These are phyloP conservation scores for Vitis amurensis DNA, from an alignment of 164 flowering plant genomes.

Conservation along the genomic window DNA sequence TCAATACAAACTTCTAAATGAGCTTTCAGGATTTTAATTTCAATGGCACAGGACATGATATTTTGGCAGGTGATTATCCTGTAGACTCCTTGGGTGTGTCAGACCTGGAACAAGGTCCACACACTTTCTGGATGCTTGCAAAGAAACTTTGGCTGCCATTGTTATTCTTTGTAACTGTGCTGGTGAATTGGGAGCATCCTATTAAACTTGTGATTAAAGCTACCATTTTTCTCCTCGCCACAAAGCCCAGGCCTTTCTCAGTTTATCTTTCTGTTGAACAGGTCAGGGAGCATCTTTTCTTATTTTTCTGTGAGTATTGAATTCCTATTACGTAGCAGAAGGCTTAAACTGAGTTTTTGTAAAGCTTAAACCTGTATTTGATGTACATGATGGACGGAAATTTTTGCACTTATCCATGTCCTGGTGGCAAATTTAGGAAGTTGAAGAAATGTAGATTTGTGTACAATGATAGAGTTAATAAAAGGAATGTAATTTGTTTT, in stretches of 20 bases:
- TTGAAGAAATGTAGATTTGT: background rate
- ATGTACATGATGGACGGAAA: background rate
- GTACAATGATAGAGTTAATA: background rate
- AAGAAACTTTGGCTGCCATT: conserved; percentile 44
- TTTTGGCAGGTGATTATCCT: conserved; percentile 23
- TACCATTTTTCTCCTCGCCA: conserved; percentile 35
- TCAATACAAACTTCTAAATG: background rate
- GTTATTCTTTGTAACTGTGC: conserved; percentile 28
- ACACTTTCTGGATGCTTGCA: conserved; percentile 16
- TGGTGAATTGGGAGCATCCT: conserved; percentile 39
- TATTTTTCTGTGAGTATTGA: background rate
- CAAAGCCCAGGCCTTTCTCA: conserved; percentile 43
- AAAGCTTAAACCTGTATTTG: background rate
- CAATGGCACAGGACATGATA: conserved; percentile 20
- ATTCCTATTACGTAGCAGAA: background rate
- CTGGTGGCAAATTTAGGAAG: background rate
- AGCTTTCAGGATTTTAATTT: conserved; percentile 2
- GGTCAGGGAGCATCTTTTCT: conserved; percentile 23
- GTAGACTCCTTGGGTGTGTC: conserved; percentile 9
- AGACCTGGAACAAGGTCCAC: conserved; percentile 15
- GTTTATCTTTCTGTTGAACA: conserved; percentile 39
- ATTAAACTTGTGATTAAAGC: conserved; percentile 26
- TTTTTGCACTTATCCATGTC: background rate
- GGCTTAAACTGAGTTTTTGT: background rate
- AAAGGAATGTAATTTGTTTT: too few species aligned